phyloP scores from a whole-genome alignment of 345 rosid species.

The Boechera divaricarpa region DNA sequence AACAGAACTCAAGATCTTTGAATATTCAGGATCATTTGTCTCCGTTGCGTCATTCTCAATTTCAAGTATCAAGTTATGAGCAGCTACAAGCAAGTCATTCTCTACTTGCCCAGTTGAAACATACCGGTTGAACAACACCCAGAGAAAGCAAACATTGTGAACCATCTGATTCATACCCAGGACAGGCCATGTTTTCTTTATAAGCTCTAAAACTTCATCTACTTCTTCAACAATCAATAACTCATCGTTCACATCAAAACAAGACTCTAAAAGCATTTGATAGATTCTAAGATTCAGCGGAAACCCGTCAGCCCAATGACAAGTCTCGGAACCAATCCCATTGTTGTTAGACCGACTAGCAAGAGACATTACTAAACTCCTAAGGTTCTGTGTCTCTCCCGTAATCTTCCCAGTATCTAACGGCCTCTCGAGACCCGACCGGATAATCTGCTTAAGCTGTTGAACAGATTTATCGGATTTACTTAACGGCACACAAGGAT shows the following conservation, averaged over 20 bases:
- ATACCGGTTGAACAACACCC: conserved; percentile 85
- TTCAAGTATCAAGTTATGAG: conserved; percentile 72
- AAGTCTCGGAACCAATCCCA: conserved; percentile 64
- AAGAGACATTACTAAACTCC: conserved; percentile 70
- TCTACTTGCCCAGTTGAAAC: conserved; percentile 80
- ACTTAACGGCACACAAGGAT: conserved; percentile 69
- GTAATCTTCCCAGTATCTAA: conserved; percentile 71
- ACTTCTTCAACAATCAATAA: conserved; percentile 76
- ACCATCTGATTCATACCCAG: conserved; percentile 77
- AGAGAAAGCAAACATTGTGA: conserved; percentile 85
- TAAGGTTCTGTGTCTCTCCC: conserved; percentile 72
- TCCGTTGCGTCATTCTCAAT: conserved; percentile 71
- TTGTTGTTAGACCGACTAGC: conserved; percentile 69
- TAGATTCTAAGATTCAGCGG: conserved; percentile 81
- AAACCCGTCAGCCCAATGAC: conserved; percentile 97
- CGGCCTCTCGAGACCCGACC: conserved; percentile 63
- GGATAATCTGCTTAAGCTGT: conserved; percentile 62
- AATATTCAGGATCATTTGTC: conserved; percentile 59
- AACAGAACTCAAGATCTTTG: conserved; percentile 61
- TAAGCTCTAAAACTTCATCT: conserved; percentile 86
- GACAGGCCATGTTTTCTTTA: conserved; percentile 90
- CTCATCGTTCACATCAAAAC: conserved; percentile 81
- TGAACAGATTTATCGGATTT: conserved; percentile 58
- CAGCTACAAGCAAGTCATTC: conserved; percentile 76
- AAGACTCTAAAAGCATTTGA: conserved; percentile 75